These are phyloP conservation scores for Aspergillus bridgeri DNA, from an alignment of 495 filamentous ascomycete genomes.

Conservation along the genomic window DNA sequence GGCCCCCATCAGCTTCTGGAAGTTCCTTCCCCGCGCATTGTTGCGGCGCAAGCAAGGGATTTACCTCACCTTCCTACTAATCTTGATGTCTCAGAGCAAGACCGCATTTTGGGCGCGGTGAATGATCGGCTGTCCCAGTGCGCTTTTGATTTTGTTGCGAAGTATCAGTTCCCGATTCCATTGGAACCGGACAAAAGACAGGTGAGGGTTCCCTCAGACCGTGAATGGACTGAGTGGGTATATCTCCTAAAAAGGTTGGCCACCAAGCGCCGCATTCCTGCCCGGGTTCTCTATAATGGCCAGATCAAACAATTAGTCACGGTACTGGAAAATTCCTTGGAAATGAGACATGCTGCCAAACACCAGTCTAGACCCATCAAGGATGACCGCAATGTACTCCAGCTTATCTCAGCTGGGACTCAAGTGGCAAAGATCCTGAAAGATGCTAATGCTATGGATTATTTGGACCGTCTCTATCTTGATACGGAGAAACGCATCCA, in stretches of 20 bases:
- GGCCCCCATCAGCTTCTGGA: constrained; percentile 78
- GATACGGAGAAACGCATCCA: constrained; percentile 73
- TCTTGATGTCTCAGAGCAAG: constrained; percentile 78
- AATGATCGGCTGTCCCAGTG: constrained; percentile 82
- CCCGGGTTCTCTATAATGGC: constrained; percentile 77
- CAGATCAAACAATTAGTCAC: constrained; percentile 88
- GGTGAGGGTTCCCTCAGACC: constrained; percentile 72
- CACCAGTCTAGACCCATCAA: constrained; percentile 79
- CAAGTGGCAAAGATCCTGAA: constrained; percentile 85
- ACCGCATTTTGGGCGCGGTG: constrained; percentile 71
- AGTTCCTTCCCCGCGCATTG: constrained; percentile 58
- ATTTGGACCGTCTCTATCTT: constrained; percentile 67
- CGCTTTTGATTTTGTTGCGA: constrained; percentile 85
- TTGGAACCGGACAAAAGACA: constrained; percentile 74
- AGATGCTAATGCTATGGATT: constrained; percentile 77
- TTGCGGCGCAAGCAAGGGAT: constrained; percentile 72
- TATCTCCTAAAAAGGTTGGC: constrained; percentile 82
- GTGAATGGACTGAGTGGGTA: constrained; percentile 92
- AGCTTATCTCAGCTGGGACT: constrained; percentile 79
- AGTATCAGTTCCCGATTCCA: constrained; percentile 85
- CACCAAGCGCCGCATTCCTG: constrained; percentile 79
- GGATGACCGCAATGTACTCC: constrained; percentile 85
- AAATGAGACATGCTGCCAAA: constrained; percentile 81
- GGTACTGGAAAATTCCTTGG: constrained; percentile 75
- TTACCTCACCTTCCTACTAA: constrained; percentile 79